Conservation (phyloP, 352 stramenopile genomes). For the Pythium volutum region DNA sequence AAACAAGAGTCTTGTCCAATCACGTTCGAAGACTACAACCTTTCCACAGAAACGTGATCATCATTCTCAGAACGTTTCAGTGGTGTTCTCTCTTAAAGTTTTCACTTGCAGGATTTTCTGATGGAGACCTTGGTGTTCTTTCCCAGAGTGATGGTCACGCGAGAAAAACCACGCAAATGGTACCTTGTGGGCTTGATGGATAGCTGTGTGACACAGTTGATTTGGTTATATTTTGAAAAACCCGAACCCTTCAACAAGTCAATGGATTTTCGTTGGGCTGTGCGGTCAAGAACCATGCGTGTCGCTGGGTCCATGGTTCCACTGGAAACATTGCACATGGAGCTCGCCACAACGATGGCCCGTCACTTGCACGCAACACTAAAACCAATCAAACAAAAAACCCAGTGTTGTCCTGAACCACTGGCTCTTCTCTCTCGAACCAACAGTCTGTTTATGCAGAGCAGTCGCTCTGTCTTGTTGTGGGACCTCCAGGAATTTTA, state of each 20-base stretch:
- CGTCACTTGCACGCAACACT: neutral
- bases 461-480: conserved; percentile 15
- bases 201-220: conserved; percentile 10
- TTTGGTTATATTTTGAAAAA: neutral
- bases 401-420: conserved; percentile 5
- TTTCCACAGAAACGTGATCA: conserved; percentile 4
- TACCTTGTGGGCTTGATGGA: neutral
- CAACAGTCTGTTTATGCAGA: conserved; percentile 21
- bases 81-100: conserved; percentile 5
- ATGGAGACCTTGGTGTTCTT: neutral
- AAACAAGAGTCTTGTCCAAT: too few relatives aligned
- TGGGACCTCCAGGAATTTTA: conserved; percentile 2
- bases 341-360: neutral
- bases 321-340: conserved; percentile 4
- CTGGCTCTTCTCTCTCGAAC: conserved; percentile 18
- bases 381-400: conserved; percentile 3
- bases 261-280: conserved; percentile 16
- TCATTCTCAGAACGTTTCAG: conserved; percentile 14
- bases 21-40: neutral
- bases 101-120: neutral
- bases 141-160: conserved; percentile 6
- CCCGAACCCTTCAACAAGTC: conserved; percentile 14
- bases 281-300: neutral
- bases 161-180: neutral
- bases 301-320: neutral